Evolutionary conservation across 1,139 yeast genomes (phyloP).

Genomic region (Nakaseomyces uthaithaninus): DNA sequence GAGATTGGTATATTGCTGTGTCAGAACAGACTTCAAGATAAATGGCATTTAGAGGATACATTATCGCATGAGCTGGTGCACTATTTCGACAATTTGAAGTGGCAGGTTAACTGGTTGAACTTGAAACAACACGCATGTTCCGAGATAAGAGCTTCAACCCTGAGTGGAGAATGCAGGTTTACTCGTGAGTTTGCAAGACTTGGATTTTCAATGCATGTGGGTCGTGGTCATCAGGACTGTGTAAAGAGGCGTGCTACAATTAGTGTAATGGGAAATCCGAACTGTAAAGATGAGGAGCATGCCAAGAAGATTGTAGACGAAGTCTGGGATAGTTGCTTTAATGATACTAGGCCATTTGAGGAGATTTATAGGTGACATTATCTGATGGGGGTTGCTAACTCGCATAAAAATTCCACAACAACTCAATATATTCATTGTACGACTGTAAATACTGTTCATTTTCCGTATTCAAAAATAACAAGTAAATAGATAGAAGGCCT

Average conservation of each 20-base stretch:
- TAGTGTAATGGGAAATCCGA: constrained; percentile 81
- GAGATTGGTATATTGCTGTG: constrained; percentile 79
- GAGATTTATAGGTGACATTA: constrained; percentile 48
- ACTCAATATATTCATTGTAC: too few species aligned
- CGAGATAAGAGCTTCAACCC: constrained; percentile 85
- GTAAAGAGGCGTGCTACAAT: constrained; percentile 80
- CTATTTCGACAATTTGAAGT: constrained; percentile 83
- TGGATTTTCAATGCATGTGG: constrained; percentile 29
- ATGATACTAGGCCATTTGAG: constrained; percentile 93
- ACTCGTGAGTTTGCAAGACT: constrained; percentile 68
- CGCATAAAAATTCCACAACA: too few species aligned
- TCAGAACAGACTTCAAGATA: constrained; percentile 69
- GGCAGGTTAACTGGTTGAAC: constrained; percentile 75
- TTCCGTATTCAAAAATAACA: too few species aligned
- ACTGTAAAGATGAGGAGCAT: constrained; percentile 59
- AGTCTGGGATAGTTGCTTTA: constrained; percentile 89
- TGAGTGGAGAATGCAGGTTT: constrained; percentile 93
- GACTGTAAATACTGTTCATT: too few species aligned
- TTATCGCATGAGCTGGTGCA: constrained; percentile 89
- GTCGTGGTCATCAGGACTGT: constrained; percentile 82
- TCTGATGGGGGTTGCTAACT: too few species aligned
- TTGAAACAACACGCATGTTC: constrained; percentile 94
- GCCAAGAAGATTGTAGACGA: constrained; percentile 76
- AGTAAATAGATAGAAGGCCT: too few species aligned
- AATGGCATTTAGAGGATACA: constrained; percentile 84